Percentiles rank a stretch among this genome's conserved stretches.
phyloP scores from a whole-genome alignment of 176 grass and related monocot species.

The Oropetium thomaeum region DNA sequence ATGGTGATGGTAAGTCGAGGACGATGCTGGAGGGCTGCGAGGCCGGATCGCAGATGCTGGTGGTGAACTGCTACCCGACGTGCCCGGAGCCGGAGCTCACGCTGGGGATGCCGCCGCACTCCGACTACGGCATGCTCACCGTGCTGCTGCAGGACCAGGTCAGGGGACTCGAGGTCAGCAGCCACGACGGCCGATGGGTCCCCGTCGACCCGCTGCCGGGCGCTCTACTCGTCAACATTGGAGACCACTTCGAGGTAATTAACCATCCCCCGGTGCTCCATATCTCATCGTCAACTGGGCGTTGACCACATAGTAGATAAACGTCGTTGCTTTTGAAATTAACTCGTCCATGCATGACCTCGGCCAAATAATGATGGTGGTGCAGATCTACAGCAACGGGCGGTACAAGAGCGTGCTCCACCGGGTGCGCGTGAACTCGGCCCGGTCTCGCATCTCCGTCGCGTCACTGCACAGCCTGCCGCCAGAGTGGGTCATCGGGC shows the following conservation, averaged over 20 bases:
- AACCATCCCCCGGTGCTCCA: no score
- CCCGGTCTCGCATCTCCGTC: conserved; percentile 43
- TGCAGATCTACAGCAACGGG: conserved; percentile 76
- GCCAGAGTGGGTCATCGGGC: conserved; percentile 35
- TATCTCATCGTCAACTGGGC: no score
- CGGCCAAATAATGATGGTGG: no score
- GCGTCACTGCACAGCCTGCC: conserved; percentile 75
- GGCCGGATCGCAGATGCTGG: conserved; percentile 52
- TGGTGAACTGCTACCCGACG: conserved; percentile 58
- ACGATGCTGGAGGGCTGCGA: conserved; percentile 30
- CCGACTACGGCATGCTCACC: conserved; percentile 73
- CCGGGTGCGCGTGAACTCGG: conserved; percentile 51
- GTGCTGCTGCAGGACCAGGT: conserved; percentile 66
- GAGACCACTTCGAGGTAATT: conserved; percentile 83
- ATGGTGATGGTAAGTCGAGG: no score
- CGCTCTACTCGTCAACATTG: conserved; percentile 58
- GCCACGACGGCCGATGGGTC: conserved; percentile 35
- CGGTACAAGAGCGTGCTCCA: conserved; percentile 70
- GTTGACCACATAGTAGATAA: not conserved
- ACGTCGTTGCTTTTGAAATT: not conserved
- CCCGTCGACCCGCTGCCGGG: conserved; percentile 40
- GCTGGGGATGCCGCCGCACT: conserved; percentile 81
- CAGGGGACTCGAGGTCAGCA: conserved; percentile 51
- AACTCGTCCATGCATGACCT: no score
- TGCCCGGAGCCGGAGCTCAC: conserved; percentile 68